A percentile compares a stretch with the other conserved stretches of the same genome.
These are phyloP conservation scores for Cajanus cajan DNA, from an alignment of 306 rosid genomes.

Conservation along the genomic window DNA sequence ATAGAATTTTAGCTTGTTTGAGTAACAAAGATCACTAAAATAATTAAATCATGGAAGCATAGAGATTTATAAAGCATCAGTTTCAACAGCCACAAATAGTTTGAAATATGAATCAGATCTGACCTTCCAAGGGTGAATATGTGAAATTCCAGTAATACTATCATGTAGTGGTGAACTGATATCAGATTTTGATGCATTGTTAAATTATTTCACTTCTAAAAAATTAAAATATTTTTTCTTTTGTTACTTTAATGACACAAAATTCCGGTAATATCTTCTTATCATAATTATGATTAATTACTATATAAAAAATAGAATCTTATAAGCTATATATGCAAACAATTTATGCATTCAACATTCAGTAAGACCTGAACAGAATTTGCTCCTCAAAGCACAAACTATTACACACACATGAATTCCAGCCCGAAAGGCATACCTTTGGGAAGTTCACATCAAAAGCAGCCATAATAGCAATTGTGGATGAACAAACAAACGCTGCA, in stretches of 20 bases:
- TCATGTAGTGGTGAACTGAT: neutral
- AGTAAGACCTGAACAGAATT: neutral
- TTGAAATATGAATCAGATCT: neutral
- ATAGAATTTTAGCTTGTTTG: neutral
- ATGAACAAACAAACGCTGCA: conserved; percentile 95
- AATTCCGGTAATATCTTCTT: neutral
- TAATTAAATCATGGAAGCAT: neutral
- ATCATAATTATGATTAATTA: neutral
- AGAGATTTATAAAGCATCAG: neutral
- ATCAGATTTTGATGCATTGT: neutral
- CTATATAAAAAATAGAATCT: neutral
- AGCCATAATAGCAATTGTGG: conserved; percentile 96
- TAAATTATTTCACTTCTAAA: neutral
- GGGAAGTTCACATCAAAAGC: conserved; percentile 78
- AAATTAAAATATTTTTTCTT: neutral
- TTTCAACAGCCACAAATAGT: neutral
- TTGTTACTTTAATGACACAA: neutral
- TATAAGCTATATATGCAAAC: neutral
- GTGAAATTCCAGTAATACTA: conserved; percentile 10
- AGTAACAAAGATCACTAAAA: neutral
- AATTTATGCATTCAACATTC: conserved; percentile 5
- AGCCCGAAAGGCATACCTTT: conserved; percentile 49
- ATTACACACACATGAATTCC: neutral
- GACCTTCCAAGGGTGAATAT: conserved; percentile 9
- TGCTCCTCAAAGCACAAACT: neutral